phyloP scores from a whole-genome alignment of 1,284 basidiomycete species.

The Cutaneotrichosporon cutaneum region DNA sequence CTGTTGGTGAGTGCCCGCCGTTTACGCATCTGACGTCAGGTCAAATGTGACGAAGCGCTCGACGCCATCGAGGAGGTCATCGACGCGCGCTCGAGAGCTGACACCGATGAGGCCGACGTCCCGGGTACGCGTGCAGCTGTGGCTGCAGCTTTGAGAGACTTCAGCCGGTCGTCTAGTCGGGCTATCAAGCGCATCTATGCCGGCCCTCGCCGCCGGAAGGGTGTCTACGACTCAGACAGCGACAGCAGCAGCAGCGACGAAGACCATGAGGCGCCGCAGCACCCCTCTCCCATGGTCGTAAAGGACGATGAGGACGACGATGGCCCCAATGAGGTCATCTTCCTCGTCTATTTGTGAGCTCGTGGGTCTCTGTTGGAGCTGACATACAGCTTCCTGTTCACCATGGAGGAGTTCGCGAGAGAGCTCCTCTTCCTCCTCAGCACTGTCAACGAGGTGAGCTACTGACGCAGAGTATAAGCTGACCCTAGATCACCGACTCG shows the following conservation, averaged over 20 bases:
- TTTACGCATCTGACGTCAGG: slow-evolving; percentile 21
- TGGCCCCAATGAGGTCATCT: slow-evolving; percentile 60
- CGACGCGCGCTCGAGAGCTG: slow-evolving; percentile 15
- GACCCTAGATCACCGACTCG: slow-evolving; percentile 36
- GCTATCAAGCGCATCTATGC: slow-evolving; percentile 73
- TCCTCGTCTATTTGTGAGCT: slow-evolving; percentile 82
- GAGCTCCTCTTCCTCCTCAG: slow-evolving; percentile 78
- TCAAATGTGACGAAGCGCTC: slow-evolving; percentile 43
- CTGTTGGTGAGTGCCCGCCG: slow-evolving; percentile 63
- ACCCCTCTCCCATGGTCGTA: not conserved
- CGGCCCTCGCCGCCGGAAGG: slow-evolving; percentile 51
- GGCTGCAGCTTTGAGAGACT: slow-evolving; percentile 66
- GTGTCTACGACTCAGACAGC: slow-evolving; percentile 35
- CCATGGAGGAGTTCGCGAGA: slow-evolving; percentile 81
- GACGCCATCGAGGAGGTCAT: slow-evolving; percentile 44
- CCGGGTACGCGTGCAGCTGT: slow-evolving; percentile 64
- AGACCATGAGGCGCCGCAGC: slow-evolving; percentile 16
- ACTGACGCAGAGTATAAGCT: slow-evolving; percentile 5
- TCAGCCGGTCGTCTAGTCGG: slow-evolving; percentile 65
- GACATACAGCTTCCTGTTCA: slow-evolving; percentile 85
- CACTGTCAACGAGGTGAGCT: slow-evolving; percentile 63
- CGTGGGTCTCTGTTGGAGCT: slow-evolving; percentile 12
- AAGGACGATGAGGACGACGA: slow-evolving; percentile 20
- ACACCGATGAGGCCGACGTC: slow-evolving; percentile 56
- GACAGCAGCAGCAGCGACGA: slow-evolving; percentile 27